Conservation (phyloP, 1,284 basidiomycete species). For the Marasmius fiardii region DNA sequence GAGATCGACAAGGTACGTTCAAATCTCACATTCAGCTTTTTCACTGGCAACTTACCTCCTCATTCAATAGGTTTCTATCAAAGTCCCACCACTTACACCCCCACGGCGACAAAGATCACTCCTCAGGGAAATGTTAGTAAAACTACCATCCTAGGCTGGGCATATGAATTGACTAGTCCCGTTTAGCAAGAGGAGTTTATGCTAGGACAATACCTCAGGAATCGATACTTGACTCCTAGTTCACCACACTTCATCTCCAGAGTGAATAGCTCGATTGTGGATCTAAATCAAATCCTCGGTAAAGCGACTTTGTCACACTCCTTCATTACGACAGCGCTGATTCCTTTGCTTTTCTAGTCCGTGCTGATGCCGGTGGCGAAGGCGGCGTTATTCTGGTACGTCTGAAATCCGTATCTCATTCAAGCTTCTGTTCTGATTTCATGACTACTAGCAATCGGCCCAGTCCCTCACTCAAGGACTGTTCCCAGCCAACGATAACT, state of each 20-base stretch:
- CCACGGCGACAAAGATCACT: conserved; percentile 67
- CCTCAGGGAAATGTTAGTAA: conserved; percentile 67
- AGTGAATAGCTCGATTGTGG: conserved; percentile 51
- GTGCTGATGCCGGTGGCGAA: conserved; percentile 77
- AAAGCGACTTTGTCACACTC: not conserved
- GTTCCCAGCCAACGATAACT: conserved; percentile 53
- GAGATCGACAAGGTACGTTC: conserved; percentile 44
- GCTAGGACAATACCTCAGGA: conserved; percentile 60
- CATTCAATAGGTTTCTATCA: conserved; percentile 53
- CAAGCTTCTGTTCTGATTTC: not conserved
- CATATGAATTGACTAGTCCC: conserved; percentile 9
- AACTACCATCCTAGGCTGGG: not conserved
- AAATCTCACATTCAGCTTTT: not conserved
- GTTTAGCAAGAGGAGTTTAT: conserved; percentile 60
- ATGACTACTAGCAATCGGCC: conserved; percentile 46
- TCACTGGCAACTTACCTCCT: not conserved
- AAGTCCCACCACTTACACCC: conserved; percentile 59
- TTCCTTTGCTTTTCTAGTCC: conserved; percentile 34
- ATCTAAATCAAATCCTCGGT: conserved; percentile 39
- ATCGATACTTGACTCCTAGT: conserved; percentile 57
- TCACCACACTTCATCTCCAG: conserved; percentile 58
- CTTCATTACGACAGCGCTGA: not conserved
- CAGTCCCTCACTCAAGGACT: conserved; percentile 71
- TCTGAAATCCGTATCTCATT: not conserved
- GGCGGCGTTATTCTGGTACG: conserved; percentile 65